Evolutionary conservation across 805 yeast genomes (phyloP), one percentile per base, ranked within the genome.

Genomic region (Yarrowia deformans): DNA sequence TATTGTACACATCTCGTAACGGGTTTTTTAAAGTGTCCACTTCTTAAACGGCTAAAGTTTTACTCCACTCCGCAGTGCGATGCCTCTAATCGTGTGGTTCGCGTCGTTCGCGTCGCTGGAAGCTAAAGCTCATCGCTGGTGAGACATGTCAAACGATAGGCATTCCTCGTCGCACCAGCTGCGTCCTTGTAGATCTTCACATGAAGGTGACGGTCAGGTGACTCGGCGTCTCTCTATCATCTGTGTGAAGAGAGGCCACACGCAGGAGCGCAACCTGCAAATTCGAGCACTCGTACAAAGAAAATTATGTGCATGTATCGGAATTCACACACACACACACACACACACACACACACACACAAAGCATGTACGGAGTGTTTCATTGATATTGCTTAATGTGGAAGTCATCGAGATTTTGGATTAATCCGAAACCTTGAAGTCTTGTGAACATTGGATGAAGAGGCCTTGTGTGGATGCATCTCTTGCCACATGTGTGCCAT

Each of bases 331-430:
- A 23, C 29, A 23, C 29, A 23, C 29, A 23, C 29, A 23, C 29
- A 23, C 29, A 23, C 29, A 23, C 29, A 23, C 29, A 23, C 29
- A 23, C 49, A 45, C 49, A 45, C 49, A 4, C 23, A 43, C 18
- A 23, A 8, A 5, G 19, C 13, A 23, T 32, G 34, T 13, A 49
- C 6, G 2, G 2, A 49, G 3, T n/a, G 37, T 52, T 13, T 39
- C 60, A 54, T 54, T 54, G 60, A 54, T 54, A 54, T 54, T 54
- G 34, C 60, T 54, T 34, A 14, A 14, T 54, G 39, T 45, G 60
- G 45, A 19, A 18, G 13, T 23, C 46, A 54, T 37, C 34, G 58
- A 37, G 58, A 37, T 54, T 54, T 37, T 35, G n/a, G 9, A 37
- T 50, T n/a, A n/a, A n/a, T 19, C 58, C 19, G 58, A 37, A 52